Conservation (phyloP, 2,329 filamentous ascomycete genomes). For the Paecilomyces dactylethromorphus region DNA sequence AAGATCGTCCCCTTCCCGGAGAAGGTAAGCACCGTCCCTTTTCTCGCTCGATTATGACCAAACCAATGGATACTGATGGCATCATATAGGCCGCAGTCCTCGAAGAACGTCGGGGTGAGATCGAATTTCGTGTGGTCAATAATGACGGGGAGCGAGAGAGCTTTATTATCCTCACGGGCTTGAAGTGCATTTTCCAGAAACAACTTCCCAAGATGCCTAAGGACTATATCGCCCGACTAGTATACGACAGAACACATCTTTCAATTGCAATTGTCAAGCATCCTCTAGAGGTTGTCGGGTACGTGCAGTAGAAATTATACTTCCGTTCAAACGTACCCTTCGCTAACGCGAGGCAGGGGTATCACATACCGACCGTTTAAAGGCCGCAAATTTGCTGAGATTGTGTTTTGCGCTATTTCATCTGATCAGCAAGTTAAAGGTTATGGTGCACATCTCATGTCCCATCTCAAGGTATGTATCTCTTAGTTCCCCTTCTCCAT, state of each 20-base stretch:
- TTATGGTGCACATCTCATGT: constrained; percentile 97
- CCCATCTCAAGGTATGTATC: constrained; percentile 71
- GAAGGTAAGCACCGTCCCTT: constrained; percentile 51
- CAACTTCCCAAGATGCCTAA: constrained; percentile 99
- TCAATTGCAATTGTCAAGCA: constrained; percentile 98
- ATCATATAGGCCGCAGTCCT: constrained; percentile 67
- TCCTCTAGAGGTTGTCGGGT: constrained; percentile 80
- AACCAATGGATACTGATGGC: constrained; percentile 15
- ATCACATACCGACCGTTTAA: constrained; percentile 97
- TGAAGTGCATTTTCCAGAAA: constrained; percentile 98
- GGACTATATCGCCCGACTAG: constrained; percentile 94
- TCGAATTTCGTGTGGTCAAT: constrained; percentile 96
- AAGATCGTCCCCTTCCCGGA: constrained; percentile 80
- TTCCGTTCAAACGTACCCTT: neutral
- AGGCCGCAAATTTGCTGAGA: constrained; percentile 87
- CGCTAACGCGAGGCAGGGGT: constrained; percentile 51
- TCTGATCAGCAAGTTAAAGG: constrained; percentile 98
- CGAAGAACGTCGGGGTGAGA: constrained; percentile 88
- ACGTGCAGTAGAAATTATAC: constrained; percentile 12
- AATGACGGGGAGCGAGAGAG: constrained; percentile 86
- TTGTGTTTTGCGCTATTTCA: constrained; percentile 96
- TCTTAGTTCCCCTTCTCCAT: neutral
- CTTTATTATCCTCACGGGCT: constrained; percentile 85
- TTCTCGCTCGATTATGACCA: neutral
- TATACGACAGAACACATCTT: constrained; percentile 93